Conservation (phyloP, 2,329 filamentous ascomycete genomes). For the Ophiosphaerella herpotricha region DNA sequence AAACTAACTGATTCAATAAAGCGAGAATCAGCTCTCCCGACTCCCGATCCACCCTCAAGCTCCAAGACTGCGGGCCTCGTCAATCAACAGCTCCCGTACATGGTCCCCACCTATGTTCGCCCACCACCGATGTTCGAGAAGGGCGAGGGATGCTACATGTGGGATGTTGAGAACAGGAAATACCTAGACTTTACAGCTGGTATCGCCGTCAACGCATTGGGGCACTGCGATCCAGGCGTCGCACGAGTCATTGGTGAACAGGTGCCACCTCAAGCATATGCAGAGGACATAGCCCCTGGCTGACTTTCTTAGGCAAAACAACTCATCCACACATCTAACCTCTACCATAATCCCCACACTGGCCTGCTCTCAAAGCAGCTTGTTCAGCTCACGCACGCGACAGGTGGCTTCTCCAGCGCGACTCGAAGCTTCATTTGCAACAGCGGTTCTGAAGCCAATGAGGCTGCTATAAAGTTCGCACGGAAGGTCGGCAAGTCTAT, state of each 20-base stretch:
- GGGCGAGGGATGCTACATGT: constrained; percentile 85
- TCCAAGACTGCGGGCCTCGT: constrained; percentile 77
- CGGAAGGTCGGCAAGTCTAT: constrained; percentile 83
- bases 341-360: constrained; percentile 97
- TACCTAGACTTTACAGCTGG: constrained; percentile 96
- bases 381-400: constrained; percentile 77
- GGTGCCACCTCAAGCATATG: constrained; percentile 51
- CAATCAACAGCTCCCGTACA: constrained; percentile 77
- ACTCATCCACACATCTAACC: constrained; percentile 89
- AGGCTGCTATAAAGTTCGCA: constrained; percentile 96
- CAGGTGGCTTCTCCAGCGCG: constrained; percentile 81
- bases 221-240: constrained; percentile 85
- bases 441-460: constrained; percentile 95
- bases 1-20: constrained; percentile 18
- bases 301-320: constrained; percentile 57
- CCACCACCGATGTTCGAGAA: constrained; percentile 88
- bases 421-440: constrained; percentile 90
- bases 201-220: constrained; percentile 92
- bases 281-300: constrained; percentile 6
- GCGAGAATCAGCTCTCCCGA: constrained; percentile 56
- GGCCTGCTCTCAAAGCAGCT: constrained; percentile 85
- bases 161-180: constrained; percentile 83
- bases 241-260: constrained; percentile 76
- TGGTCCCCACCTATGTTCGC: constrained; percentile 94
- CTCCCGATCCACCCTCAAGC: constrained; percentile 73